phyloP scores from a whole-genome alignment of 176 grass and related monocot genomes.

The Oryza meridionalis region DNA sequence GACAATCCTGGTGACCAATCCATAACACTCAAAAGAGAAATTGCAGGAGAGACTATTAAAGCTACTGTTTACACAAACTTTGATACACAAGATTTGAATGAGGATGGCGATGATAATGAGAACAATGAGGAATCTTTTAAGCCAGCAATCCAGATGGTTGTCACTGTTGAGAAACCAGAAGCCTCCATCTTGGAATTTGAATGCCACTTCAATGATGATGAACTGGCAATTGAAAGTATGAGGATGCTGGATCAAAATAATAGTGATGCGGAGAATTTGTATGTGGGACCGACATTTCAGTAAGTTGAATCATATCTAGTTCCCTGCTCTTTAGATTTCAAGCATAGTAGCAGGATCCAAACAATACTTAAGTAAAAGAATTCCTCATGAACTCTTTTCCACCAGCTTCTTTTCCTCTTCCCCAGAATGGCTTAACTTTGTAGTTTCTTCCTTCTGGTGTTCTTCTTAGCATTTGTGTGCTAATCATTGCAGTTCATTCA shows the following conservation, averaged over 20 bases:
- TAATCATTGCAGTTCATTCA: background rate
- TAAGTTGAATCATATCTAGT: slow-evolving; percentile 59
- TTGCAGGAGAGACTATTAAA: slow-evolving; percentile 69
- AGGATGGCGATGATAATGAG: slow-evolving; percentile 47
- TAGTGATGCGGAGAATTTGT: slow-evolving; percentile 57
- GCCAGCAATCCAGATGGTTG: slow-evolving; percentile 70
- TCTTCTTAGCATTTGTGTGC: background rate
- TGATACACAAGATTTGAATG: slow-evolving; percentile 55
- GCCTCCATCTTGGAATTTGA: slow-evolving; percentile 73
- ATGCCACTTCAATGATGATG: slow-evolving; percentile 78
- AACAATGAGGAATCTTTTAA: slow-evolving; percentile 45
- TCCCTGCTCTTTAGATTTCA: slow-evolving; percentile 18
- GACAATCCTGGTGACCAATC: slow-evolving; percentile 84
- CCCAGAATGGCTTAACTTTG: background rate
- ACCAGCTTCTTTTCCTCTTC: background rate
- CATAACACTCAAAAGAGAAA: slow-evolving; percentile 68
- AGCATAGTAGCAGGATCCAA: background rate
- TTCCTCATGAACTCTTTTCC: background rate
- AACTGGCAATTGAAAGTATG: slow-evolving; percentile 78
- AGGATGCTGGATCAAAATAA: slow-evolving; percentile 55
- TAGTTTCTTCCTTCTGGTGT: background rate
- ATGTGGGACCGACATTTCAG: slow-evolving; percentile 78
- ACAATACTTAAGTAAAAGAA: background rate
- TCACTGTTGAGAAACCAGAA: slow-evolving; percentile 67
- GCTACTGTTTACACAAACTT: slow-evolving; percentile 74